A percentile compares a stretch with the other conserved stretches of the same genome.
Evolutionary conservation across 2,329 filamentous ascomycete genomes (phyloP).

Genomic region (Balansia obtecta): DNA sequence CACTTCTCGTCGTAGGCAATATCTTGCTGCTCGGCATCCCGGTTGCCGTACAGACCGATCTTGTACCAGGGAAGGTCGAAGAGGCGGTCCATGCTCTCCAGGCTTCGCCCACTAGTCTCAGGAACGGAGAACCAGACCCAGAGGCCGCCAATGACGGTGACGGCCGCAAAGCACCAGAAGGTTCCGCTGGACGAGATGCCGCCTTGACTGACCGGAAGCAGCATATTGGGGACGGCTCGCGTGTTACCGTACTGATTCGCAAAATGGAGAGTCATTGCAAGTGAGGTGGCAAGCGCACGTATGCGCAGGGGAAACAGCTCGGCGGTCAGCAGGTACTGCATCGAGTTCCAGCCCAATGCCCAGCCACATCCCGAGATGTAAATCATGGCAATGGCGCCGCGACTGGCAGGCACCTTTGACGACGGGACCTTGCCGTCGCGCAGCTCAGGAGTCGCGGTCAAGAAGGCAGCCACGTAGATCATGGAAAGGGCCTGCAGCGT

Average conservation of each 20-base stretch:
- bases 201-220: slow-evolving; percentile 35
- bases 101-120: slow-evolving; percentile 53
- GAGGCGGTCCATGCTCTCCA: slow-evolving; percentile 60
- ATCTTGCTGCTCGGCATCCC: slow-evolving; percentile 36
- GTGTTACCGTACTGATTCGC: slow-evolving; percentile 68
- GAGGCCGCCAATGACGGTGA: slow-evolving; percentile 53
- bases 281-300: slow-evolving; percentile 55
- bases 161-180: slow-evolving; percentile 62
- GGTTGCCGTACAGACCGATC: slow-evolving; percentile 49
- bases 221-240: slow-evolving; percentile 63
- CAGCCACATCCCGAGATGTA: slow-evolving; percentile 57
- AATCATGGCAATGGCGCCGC: slow-evolving; percentile 61
- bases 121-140: slow-evolving; percentile 66
- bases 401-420: slow-evolving; percentile 42
- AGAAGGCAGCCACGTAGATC: slow-evolving; percentile 49
- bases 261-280: slow-evolving; percentile 70
- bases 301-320: slow-evolving; percentile 68
- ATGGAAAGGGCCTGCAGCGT: slow-evolving; percentile 47
- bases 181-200: slow-evolving; percentile 51
- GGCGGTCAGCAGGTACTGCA: slow-evolving; percentile 68
- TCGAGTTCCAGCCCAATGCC: slow-evolving; percentile 62
- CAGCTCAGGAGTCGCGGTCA: slow-evolving; percentile 48
- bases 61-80: slow-evolving; percentile 64
- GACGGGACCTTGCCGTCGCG: slow-evolving; percentile 35
- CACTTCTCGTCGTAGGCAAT: slow-evolving; percentile 31